Percentiles rank a stretch among this genome's conserved stretches.
These are phyloP conservation scores for Agastache rugosa DNA, from an alignment of 257 asterid genomes.

Conservation along the genomic window DNA sequence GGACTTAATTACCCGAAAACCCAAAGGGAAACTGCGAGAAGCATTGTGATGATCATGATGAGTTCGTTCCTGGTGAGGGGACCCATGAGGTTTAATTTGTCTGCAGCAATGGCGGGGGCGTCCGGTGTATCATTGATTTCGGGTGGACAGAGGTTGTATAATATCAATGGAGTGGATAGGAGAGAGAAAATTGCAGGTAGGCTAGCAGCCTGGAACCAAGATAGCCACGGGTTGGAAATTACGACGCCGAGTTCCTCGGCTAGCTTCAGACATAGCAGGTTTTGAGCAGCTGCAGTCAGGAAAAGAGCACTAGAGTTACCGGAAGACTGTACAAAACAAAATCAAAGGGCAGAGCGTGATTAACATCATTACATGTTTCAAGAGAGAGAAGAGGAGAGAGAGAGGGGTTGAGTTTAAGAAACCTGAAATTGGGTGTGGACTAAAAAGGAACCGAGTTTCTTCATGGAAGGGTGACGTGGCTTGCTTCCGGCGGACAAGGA, in stretches of 20 bases:
- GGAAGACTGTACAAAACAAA: slow-evolving; percentile 66
- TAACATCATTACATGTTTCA: not conserved
- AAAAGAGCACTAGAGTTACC: slow-evolving; percentile 95
- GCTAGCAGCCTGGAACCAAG: slow-evolving; percentile 86
- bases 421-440: slow-evolving; percentile 92
- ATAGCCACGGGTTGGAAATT: slow-evolving; percentile 68
- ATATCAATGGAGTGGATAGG: slow-evolving; percentile 64
- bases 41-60: slow-evolving; percentile 78
- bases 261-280: slow-evolving; percentile 78
- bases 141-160: slow-evolving; percentile 78
- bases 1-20: slow-evolving; percentile 63
- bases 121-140: slow-evolving; percentile 86
- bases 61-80: slow-evolving; percentile 67
- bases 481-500: slow-evolving; percentile 79
- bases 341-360: slow-evolving; percentile 45
- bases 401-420: not conserved
- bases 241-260: slow-evolving; percentile 85
- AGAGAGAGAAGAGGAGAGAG: not conserved
- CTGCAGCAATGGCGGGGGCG: slow-evolving; percentile 80
- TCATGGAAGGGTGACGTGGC: slow-evolving; percentile 67
- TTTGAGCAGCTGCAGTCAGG: slow-evolving; percentile 96
- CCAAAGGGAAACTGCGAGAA: slow-evolving; percentile 83
- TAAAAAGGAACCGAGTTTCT: slow-evolving; percentile 77
- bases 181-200: slow-evolving; percentile 73
- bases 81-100: slow-evolving; percentile 67